Evolutionary conservation across 345 rosid genomes (phyloP).

Genomic region (Hibiscus syriacus): DNA sequence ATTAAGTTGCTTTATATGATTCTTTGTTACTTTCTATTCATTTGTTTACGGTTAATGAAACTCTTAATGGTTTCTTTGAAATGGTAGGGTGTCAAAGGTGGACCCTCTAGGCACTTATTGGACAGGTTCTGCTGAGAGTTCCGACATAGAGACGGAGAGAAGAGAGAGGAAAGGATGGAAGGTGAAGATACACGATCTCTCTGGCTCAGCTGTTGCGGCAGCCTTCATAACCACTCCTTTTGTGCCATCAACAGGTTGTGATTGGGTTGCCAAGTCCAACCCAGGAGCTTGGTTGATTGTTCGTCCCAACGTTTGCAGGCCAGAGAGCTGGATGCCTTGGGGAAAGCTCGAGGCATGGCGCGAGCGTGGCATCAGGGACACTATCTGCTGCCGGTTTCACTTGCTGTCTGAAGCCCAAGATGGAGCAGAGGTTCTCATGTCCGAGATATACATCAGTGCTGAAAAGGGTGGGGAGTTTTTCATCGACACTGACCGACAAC

Average conservation of each 20-base stretch:
- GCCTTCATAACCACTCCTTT: slow-evolving; percentile 98
- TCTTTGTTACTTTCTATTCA: neutral
- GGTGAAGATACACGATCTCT: slow-evolving; percentile 93
- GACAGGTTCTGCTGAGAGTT: slow-evolving; percentile 42
- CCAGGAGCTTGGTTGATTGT: slow-evolving; percentile 97
- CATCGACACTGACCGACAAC: slow-evolving; percentile 72
- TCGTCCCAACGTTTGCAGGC: slow-evolving; percentile 63
- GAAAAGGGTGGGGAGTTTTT: slow-evolving; percentile 92
- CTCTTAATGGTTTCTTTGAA: slow-evolving; percentile 18
- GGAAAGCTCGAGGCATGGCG: slow-evolving; percentile 97
- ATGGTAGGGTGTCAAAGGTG: slow-evolving; percentile 55
- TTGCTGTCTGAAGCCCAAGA: slow-evolving; percentile 72
- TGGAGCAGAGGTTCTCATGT: slow-evolving; percentile 70
- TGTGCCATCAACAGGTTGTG: slow-evolving; percentile 92
- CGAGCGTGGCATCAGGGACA: slow-evolving; percentile 87
- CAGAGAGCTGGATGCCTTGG: slow-evolving; percentile 97
- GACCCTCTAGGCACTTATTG: slow-evolving; percentile 62
- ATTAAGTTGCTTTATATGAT: slow-evolving; percentile 5
- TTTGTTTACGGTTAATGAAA: slow-evolving; percentile 23
- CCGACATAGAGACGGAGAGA: slow-evolving; percentile 55
- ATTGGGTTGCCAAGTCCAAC: slow-evolving; percentile 92
- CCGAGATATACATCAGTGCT: slow-evolving; percentile 69
- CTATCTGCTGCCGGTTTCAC: slow-evolving; percentile 78
- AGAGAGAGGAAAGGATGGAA: slow-evolving; percentile 96
- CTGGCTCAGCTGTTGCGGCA: slow-evolving; percentile 92